Conservation (phyloP, 1,139 yeast species). For the Candida glucosophila region DNA sequence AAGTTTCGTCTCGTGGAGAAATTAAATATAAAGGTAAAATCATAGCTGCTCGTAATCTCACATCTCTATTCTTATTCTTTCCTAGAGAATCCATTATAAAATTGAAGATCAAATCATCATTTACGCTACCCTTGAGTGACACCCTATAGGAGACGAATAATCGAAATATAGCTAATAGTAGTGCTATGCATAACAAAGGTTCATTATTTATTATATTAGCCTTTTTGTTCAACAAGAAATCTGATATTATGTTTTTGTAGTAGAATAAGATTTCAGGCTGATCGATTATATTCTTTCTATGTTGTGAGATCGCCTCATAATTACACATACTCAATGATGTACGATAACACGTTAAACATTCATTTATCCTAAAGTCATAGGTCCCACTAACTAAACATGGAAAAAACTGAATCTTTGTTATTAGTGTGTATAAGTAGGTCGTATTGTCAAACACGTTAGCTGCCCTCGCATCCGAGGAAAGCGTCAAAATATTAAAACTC, state of each 20-base stretch:
- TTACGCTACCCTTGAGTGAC: slow-evolving; percentile 15
- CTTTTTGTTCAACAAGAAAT: slow-evolving; percentile 9
- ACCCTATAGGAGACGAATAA: slow-evolving; percentile 43
- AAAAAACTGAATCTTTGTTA: slow-evolving; percentile 34
- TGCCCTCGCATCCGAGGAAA: background rate
- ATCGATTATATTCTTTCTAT: slow-evolving; percentile 16
- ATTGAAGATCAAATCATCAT: slow-evolving; percentile 13
- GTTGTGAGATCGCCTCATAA: slow-evolving; percentile 13
- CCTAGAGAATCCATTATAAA: slow-evolving; percentile 15
- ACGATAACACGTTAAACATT: slow-evolving; percentile 37
- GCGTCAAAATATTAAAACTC: no score
- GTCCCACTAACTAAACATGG: slow-evolving; percentile 32
- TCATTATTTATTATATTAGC: slow-evolving; percentile 7
- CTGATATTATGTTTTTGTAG: slow-evolving; percentile 17
- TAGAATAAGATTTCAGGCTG: slow-evolving; percentile 13
- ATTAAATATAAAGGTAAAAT: slow-evolving; percentile 38
- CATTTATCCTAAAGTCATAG: slow-evolving; percentile 16
- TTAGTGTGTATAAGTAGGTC: slow-evolving; percentile 16
- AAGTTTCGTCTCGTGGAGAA: slow-evolving; percentile 22
- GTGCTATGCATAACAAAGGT: slow-evolving; percentile 29
- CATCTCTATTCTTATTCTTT: slow-evolving; percentile 36
- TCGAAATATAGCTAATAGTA: slow-evolving; percentile 37
- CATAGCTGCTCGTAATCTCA: slow-evolving; percentile 41
- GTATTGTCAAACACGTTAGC: slow-evolving; percentile 6
- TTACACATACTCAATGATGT: slow-evolving; percentile 14